Conservation (phyloP, 2,329 filamentous ascomycete species). For the Ophiostoma pallidulum region DNA sequence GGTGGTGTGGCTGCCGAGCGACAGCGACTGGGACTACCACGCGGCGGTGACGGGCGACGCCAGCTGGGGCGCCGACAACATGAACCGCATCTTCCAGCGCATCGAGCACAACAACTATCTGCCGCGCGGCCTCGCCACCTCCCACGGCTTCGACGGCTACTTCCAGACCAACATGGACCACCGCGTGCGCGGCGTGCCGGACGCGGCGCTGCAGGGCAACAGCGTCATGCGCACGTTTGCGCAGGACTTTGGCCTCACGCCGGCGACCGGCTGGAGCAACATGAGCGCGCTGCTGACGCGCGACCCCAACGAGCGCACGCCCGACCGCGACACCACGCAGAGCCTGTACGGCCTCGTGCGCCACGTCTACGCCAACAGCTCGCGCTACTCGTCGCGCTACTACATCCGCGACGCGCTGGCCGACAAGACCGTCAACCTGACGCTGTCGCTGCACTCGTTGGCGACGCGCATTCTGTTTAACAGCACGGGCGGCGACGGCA, state of each 20-base stretch:
- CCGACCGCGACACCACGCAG: slow-evolving; percentile 20
- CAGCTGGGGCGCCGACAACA: slow-evolving; percentile 22
- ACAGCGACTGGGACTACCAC: slow-evolving; percentile 12
- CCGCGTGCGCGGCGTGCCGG: slow-evolving; percentile 12
- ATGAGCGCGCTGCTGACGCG: slow-evolving; percentile 22
- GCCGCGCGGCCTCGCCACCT: slow-evolving; percentile 25
- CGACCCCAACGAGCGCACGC: slow-evolving; percentile 41
- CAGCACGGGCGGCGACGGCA: slow-evolving; percentile 3
- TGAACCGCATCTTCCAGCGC: slow-evolving; percentile 32
- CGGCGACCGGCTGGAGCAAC: not conserved
- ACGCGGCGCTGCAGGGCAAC: slow-evolving; percentile 7
- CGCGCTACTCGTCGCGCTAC: slow-evolving; percentile 22
- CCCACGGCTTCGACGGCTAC: slow-evolving; percentile 34
- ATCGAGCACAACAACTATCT: slow-evolving; percentile 36
- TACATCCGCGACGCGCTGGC: slow-evolving; percentile 19
- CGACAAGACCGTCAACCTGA: slow-evolving; percentile 19
- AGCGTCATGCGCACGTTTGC: slow-evolving; percentile 15
- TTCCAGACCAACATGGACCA: slow-evolving; percentile 21
- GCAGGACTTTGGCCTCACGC: slow-evolving; percentile 18
- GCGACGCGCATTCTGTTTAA: slow-evolving; percentile 24
- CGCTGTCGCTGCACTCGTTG: slow-evolving; percentile 21
- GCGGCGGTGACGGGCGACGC: slow-evolving; percentile 21
- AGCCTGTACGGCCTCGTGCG: slow-evolving; percentile 21
- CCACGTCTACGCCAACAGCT: slow-evolving; percentile 22
- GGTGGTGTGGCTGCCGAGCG: slow-evolving; percentile 21